A percentile compares a stretch with the other conserved stretches of the same genome.
Conservation (phyloP, 208 protist species). For the Lotmaria passim region DNA sequence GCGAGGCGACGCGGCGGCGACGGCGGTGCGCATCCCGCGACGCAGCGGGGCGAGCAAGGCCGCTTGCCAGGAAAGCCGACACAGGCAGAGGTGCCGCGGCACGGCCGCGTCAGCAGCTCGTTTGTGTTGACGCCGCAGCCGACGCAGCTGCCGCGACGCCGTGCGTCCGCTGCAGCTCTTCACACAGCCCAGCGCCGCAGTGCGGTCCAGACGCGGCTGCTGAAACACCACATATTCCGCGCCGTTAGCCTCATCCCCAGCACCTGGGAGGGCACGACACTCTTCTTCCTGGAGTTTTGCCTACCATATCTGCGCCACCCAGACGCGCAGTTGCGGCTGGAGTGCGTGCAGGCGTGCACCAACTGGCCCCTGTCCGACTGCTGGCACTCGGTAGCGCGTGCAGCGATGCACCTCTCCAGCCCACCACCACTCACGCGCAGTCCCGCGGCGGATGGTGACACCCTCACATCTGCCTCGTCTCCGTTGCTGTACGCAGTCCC, state of each 20-base stretch:
- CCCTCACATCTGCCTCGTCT: neutral
- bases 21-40: no score
- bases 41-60: no score
- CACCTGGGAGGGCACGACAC: slow-evolving; percentile 57
- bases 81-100: no score
- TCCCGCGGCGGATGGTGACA: neutral
- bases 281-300: slow-evolving; percentile 75
- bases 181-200: slow-evolving; percentile 12
- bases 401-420: neutral
- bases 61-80: no score
- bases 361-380: slow-evolving; percentile 46
- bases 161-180: neutral
- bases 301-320: slow-evolving; percentile 71
- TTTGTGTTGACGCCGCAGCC: slow-evolving; percentile 6
- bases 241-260: slow-evolving; percentile 57
- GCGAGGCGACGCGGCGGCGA: neutral
- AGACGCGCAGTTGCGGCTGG: slow-evolving; percentile 58
- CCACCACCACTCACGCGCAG: no score
- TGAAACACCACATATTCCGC: slow-evolving; percentile 74
- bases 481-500: neutral
- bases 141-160: slow-evolving; percentile 13
- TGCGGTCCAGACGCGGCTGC: slow-evolving; percentile 27
- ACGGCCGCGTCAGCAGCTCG: neutral
- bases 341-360: slow-evolving; percentile 67
- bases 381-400: slow-evolving; percentile 27